phyloP scores from a whole-genome alignment of 345 rosid genomes.

The Populus alba region DNA sequence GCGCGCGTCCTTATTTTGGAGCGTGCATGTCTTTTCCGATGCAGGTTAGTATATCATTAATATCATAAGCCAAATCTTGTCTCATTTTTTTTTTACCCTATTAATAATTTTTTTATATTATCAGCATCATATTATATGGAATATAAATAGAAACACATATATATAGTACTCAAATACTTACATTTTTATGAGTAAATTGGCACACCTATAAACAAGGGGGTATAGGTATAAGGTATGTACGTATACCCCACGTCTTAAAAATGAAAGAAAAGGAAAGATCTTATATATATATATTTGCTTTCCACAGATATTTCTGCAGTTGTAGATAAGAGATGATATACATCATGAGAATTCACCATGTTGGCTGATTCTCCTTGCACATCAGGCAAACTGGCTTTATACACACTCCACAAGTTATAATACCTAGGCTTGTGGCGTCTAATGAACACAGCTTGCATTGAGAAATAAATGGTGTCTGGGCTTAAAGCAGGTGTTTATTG shows the following conservation, averaged over 20 bases:
- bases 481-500: neutral
- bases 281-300: neutral
- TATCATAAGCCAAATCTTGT: no score
- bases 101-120: no score
- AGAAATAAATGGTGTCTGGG: neutral
- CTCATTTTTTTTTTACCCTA: no score
- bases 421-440: neutral
- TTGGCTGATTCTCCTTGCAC: neutral
- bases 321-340: neutral
- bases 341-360: neutral
- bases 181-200: neutral
- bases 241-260: neutral
- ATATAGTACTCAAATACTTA: neutral
- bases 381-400: neutral
- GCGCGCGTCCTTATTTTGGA: no score
- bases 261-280: neutral
- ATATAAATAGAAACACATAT: no score
- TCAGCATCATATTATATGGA: no score
- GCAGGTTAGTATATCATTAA: no score
- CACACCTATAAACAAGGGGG: neutral
- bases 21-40: no score
- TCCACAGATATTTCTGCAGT: neutral
- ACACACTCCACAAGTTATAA: neutral
- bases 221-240: neutral
- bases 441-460: neutral